These are phyloP conservation scores for Aspergillus melleus DNA, from an alignment of 2,329 filamentous ascomycete species.

Conservation along the genomic window DNA sequence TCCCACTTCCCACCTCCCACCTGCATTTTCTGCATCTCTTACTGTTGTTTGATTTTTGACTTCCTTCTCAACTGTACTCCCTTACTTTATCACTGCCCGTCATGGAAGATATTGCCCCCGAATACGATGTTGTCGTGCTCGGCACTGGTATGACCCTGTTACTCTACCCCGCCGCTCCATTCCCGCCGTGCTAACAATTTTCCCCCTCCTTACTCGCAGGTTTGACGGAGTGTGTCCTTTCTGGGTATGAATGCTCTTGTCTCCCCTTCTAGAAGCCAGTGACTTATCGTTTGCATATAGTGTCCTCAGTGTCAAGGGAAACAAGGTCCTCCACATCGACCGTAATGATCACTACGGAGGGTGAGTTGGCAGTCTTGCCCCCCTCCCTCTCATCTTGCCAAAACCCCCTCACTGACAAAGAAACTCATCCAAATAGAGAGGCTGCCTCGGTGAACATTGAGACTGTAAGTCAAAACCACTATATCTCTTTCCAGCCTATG, in stretches of 20 bases:
- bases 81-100: conserved; percentile 29
- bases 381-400: conserved; percentile 18
- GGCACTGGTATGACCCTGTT: conserved; percentile 74
- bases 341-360: conserved; percentile 98
- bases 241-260: conserved; percentile 65
- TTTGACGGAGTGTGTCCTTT: conserved; percentile 97
- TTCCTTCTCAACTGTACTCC: conserved; percentile 18
- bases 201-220: conserved; percentile 54
- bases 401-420: conserved; percentile 28
- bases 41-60: conserved; percentile 8
- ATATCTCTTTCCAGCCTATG: not conserved
- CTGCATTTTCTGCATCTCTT: not conserved
- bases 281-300: conserved; percentile 47
- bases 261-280: conserved; percentile 13
- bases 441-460: conserved; percentile 96
- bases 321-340: conserved; percentile 99
- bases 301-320: conserved; percentile 95
- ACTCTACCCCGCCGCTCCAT: conserved; percentile 37
- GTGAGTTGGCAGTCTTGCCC: conserved; percentile 55
- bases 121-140: conserved; percentile 98
- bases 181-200: conserved; percentile 29
- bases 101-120: conserved; percentile 98
- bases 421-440: conserved; percentile 60
- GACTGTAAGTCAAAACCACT: conserved; percentile 59
- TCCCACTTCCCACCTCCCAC: conserved; percentile 11